These are phyloP conservation scores for Quercus dentata DNA, from an alignment of 306 rosid genomes.

Conservation along the genomic window DNA sequence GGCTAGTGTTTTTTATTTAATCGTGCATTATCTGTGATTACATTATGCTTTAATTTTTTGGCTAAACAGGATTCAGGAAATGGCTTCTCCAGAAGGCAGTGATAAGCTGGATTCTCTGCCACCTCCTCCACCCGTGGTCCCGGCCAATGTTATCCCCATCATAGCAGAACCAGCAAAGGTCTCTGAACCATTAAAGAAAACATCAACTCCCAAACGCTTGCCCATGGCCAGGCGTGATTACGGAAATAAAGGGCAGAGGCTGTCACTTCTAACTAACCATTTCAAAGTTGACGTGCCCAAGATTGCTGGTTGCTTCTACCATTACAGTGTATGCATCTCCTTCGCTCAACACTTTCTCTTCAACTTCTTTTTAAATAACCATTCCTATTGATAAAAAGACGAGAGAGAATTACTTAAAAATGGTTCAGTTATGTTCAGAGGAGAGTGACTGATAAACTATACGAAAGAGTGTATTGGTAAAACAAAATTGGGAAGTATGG, in stretches of 20 bases:
- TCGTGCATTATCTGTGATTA: too few species aligned
- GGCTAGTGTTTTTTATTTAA: too few species aligned
- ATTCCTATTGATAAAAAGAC: too few species aligned
- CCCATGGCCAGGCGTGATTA: constrained; percentile 27
- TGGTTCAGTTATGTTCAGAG: background rate
- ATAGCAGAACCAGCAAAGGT: background rate
- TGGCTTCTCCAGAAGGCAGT: constrained; percentile 6
- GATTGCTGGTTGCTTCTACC: constrained; percentile 32
- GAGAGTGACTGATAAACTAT: too few species aligned
- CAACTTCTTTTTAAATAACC: background rate
- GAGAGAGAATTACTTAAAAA: too few species aligned
- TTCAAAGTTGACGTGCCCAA: constrained; percentile 22
- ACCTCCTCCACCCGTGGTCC: constrained; percentile 22
- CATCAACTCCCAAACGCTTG: background rate
- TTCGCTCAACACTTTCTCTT: background rate
- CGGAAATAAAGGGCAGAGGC: constrained; percentile 40
- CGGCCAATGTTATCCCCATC: constrained; percentile 17
- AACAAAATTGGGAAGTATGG: too few species aligned
- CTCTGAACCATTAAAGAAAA: background rate
- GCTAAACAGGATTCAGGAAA: constrained; percentile 20
- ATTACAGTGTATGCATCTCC: constrained; percentile 25
- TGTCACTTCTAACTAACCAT: constrained; percentile 33
- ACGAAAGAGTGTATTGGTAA: too few species aligned
- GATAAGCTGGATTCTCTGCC: constrained; percentile 7
- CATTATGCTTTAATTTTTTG: background rate